phyloP scores from a whole-genome alignment of 306 rosid genomes.

The Urtica urens region DNA sequence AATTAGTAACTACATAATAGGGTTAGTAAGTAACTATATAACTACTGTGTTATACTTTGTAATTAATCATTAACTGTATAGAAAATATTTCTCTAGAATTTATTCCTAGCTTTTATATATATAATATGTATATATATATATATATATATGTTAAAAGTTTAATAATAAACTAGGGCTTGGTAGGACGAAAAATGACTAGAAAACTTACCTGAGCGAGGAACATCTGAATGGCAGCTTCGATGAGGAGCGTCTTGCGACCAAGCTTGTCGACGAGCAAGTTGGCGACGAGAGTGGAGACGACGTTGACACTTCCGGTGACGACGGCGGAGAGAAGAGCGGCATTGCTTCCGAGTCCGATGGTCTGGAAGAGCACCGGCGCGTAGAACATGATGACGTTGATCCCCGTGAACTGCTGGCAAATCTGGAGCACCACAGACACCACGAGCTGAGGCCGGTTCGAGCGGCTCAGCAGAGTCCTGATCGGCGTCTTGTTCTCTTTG shows the following conservation, averaged over 20 bases:
- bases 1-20: no score
- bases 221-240: conserved; percentile 26
- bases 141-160: not conserved
- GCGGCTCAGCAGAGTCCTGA: conserved; percentile 6
- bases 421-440: conserved; percentile 5
- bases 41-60: no score
- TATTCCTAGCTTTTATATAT: no score
- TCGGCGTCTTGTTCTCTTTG: conserved; percentile 3
- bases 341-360: conserved; percentile 21
- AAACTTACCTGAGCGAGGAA: conserved; percentile 15
- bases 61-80: not conserved
- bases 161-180: not conserved
- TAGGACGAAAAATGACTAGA: no score
- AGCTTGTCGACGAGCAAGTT: conserved; percentile 13
- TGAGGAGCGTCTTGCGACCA: conserved; percentile 18
- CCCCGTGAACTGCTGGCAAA: conserved; percentile 31
- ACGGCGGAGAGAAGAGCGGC: conserved; percentile 22
- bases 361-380: conserved; percentile 27
- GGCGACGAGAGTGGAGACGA: conserved; percentile 11
- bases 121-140: no score
- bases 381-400: conserved; percentile 32
- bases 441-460: conserved; percentile 14
- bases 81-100: no score
- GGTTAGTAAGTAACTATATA: no score
- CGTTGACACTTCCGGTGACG: conserved; percentile 19